Percentiles rank a stretch among this genome's conserved stretches.
Evolutionary conservation across 768 basidiomycete genomes (phyloP).

Genomic region (Termitomyces sp.): DNA sequence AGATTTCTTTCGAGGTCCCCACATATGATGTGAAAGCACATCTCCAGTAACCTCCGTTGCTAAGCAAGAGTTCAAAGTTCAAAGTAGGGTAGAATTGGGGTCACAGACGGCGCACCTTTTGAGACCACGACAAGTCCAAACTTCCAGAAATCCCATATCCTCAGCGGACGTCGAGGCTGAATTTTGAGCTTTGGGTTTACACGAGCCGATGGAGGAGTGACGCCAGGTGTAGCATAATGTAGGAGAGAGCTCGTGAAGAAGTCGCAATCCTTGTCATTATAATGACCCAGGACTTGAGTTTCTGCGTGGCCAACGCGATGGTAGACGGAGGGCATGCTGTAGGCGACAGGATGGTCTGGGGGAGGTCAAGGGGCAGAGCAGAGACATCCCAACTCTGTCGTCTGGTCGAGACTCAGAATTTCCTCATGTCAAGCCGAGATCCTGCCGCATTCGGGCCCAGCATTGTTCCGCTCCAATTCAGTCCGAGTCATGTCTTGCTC

Average conservation of each 20-base stretch:
- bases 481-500: not conserved
- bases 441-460: slow-evolving; percentile 1
- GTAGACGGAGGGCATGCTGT: slow-evolving; percentile 18
- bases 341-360: not conserved
- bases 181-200: slow-evolving; percentile 66
- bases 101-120: slow-evolving; percentile 46
- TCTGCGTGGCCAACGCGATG: slow-evolving; percentile 12
- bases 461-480: slow-evolving; percentile 1
- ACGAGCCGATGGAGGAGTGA: slow-evolving; percentile 70
- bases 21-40: slow-evolving; percentile 73
- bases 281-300: slow-evolving; percentile 4
- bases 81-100: not conserved
- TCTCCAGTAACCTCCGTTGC: slow-evolving; percentile 56
- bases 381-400: slow-evolving; percentile 8
- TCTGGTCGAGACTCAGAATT: not conserved
- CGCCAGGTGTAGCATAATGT: slow-evolving; percentile 66
- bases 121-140: slow-evolving; percentile 61
- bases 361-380: slow-evolving; percentile 5
- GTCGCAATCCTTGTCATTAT: slow-evolving; percentile 14
- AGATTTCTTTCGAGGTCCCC: slow-evolving; percentile 83
- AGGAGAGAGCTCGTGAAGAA: slow-evolving; percentile 32
- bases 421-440: slow-evolving; percentile 1
- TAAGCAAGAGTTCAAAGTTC: slow-evolving; percentile 16
- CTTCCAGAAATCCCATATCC: slow-evolving; percentile 71
- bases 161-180: slow-evolving; percentile 49